Base-by-base conservation (phyloP, 352 stramenopile species). In the Phytophthora ramorum region DNA sequence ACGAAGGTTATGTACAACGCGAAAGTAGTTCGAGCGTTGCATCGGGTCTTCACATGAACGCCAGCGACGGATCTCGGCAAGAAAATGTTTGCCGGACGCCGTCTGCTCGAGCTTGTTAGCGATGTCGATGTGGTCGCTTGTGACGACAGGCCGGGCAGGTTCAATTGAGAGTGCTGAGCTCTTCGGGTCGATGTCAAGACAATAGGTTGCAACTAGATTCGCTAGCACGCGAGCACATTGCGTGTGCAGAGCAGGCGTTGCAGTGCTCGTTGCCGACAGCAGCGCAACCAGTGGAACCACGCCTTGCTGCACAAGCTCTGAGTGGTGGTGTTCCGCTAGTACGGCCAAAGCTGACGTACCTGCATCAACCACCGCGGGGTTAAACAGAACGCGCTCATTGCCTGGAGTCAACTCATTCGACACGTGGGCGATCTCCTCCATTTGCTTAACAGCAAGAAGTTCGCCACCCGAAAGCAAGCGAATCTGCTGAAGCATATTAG, bases 141-240 rank as follows among this genome's bases (percentile, higher is more conserved):
- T 30, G 34, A 72, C 16, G 45, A 47, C 41, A 45, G 22, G 24
- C 20, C 20, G 51, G 48, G 34, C 30, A 38, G 37, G 43, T 50
- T 75, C 68, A 28, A 32, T 63, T 38, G 53, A 61, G 30, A 70
- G 63, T n/a, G 58, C 51, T 43, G 69, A 71, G 58, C 57, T 75
- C 49, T 41, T 62, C 53, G 65, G 48, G 30, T 80, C 67, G 14
- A 91, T 67, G 14, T 80, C 63, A 16, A 73, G 65, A 16, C 80
- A 87, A 47, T 78, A 91, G 0, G 75, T 67, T 2, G 86, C 84
- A 1, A 89, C 73, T 2, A 94, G 55, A 50, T 96, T 96, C 5
- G 88, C 85, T 47, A 96, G 48, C n/a, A 94, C 81, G 7, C 85
- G 82, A 40, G 86, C 82, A 22, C 88, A 93, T 56, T 93, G 78